Evolutionary conservation across 1,284 basidiomycete species (phyloP).

Genomic region (Vanrija pseudolonga): DNA sequence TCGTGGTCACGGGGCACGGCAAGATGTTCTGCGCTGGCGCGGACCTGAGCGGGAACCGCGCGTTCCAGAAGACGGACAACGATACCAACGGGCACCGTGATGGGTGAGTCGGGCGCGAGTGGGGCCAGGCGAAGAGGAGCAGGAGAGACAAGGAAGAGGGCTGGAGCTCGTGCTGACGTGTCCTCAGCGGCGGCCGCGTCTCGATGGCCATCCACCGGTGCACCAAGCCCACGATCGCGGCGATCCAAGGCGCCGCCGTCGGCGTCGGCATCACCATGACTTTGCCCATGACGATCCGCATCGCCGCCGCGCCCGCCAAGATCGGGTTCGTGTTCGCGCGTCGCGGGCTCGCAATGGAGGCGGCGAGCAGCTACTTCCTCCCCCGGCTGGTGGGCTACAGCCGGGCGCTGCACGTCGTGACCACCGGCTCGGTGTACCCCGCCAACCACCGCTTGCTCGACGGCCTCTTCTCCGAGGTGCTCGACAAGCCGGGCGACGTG

Average conservation of each 20-base stretch:
- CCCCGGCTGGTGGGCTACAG: constrained; percentile 10
- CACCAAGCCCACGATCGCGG: constrained; percentile 17
- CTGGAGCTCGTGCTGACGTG: background rate
- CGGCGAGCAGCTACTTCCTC: constrained; percentile 16
- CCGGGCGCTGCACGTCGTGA: constrained; percentile 6
- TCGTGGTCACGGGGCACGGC: constrained; percentile 14
- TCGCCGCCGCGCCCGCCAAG: constrained; percentile 16
- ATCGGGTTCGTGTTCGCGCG: constrained; percentile 17
- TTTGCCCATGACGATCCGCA: constrained; percentile 16
- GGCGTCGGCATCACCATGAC: constrained; percentile 19
- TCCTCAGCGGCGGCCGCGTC: constrained; percentile 13
- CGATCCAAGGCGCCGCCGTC: constrained; percentile 14
- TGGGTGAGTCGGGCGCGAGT: constrained; percentile 1
- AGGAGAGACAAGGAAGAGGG: too few relatives aligned
- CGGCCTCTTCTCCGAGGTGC: constrained; percentile 15
- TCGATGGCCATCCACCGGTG: constrained; percentile 15
- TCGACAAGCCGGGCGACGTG: constrained; percentile 7
- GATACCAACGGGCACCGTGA: constrained; percentile 14
- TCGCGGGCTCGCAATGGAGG: constrained; percentile 18
- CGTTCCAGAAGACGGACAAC: constrained; percentile 5
- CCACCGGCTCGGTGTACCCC: constrained; percentile 11
- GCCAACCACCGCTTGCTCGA: constrained; percentile 6
- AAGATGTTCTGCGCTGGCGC: constrained; percentile 21
- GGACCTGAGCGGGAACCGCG: constrained; percentile 7
- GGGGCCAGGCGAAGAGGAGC: too few relatives aligned